Conservation (phyloP, 768 basidiomycete species). For the Trametes meyenii region DNA sequence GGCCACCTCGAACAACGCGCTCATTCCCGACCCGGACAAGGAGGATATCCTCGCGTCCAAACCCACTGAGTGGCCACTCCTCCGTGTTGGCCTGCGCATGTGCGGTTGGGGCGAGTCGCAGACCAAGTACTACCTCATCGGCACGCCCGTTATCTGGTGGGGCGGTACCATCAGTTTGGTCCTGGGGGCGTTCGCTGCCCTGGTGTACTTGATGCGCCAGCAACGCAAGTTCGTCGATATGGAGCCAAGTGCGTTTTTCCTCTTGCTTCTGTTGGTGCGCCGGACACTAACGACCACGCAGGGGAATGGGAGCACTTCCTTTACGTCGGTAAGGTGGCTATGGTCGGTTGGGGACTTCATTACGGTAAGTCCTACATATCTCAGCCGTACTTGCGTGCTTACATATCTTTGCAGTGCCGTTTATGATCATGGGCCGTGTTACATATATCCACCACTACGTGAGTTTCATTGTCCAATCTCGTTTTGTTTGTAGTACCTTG, state of each 20-base stretch:
- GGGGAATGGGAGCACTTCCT: constrained; percentile 95
- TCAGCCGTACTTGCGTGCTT: neutral
- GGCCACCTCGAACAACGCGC: constrained; percentile 99
- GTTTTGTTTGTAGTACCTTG: neutral
- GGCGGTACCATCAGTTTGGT: constrained; percentile 69
- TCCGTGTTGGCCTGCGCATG: constrained; percentile 91
- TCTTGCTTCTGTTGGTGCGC: neutral
- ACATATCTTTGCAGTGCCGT: constrained; percentile 65
- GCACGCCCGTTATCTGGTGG: constrained; percentile 95
- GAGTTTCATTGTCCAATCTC: constrained; percentile 35
- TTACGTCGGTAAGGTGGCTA: constrained; percentile 89
- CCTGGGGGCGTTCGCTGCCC: constrained; percentile 52
- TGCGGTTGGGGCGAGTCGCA: constrained; percentile 92
- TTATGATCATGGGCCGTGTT: constrained; percentile 97
- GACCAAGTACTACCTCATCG: constrained; percentile 91
- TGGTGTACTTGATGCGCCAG: constrained; percentile 73
- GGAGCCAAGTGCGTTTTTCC: constrained; percentile 68
- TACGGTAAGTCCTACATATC: constrained; percentile 57
- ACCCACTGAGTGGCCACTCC: constrained; percentile 92
- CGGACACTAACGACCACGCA: constrained; percentile 29
- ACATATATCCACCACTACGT: constrained; percentile 98
- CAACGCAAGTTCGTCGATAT: constrained; percentile 93
- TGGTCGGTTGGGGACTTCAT: constrained; percentile 91
- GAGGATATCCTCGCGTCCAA: constrained; percentile 95
- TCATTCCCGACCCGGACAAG: constrained; percentile 97